Evolutionary conservation across 371 early-diverging fungal genomes (phyloP).

Genomic region (Mortierella sp.): DNA sequence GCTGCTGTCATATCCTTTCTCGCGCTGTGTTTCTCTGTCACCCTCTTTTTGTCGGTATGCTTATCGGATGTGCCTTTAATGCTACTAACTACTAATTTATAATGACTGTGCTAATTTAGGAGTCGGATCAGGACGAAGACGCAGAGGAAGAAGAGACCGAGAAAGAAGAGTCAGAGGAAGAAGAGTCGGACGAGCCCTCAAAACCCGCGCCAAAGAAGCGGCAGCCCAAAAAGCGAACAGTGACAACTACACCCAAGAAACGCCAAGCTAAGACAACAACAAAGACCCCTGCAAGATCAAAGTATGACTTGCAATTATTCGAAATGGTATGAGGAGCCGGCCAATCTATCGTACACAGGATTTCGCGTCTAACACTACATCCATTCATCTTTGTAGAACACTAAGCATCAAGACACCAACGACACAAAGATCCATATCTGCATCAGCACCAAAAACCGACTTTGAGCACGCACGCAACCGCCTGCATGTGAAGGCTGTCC

Average conservation of each 20-base stretch:
- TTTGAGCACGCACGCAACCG: constrained; percentile 81
- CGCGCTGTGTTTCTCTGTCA: background rate
- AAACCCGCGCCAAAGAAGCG: background rate
- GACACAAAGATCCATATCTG: constrained; percentile 37
- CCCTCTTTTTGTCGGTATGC: no score
- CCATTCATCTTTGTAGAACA: constrained; percentile 14
- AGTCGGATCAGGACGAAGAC: constrained; percentile 13
- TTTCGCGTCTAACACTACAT: no score
- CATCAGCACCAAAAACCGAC: constrained; percentile 34
- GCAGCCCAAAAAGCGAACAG: background rate
- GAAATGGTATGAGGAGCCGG: no score
- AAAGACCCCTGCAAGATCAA: background rate
- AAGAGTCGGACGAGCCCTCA: constrained; percentile 21
- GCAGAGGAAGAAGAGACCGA: constrained; percentile 27
- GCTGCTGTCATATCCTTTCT: background rate
- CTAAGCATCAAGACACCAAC: constrained; percentile 27
- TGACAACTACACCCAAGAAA: background rate
- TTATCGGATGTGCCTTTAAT: background rate
- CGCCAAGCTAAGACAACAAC: background rate
- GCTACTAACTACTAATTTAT: no score
- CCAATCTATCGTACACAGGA: no score
- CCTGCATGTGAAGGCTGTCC: constrained; percentile 92
- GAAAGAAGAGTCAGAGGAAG: constrained; percentile 17
- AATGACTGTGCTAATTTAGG: background rate
- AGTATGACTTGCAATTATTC: background rate